Percentiles rank a stretch among this genome's conserved stretches.
Conservation (phyloP, 371 early-diverging fungal species). For the Dinochytrium kinnereticum region DNA sequence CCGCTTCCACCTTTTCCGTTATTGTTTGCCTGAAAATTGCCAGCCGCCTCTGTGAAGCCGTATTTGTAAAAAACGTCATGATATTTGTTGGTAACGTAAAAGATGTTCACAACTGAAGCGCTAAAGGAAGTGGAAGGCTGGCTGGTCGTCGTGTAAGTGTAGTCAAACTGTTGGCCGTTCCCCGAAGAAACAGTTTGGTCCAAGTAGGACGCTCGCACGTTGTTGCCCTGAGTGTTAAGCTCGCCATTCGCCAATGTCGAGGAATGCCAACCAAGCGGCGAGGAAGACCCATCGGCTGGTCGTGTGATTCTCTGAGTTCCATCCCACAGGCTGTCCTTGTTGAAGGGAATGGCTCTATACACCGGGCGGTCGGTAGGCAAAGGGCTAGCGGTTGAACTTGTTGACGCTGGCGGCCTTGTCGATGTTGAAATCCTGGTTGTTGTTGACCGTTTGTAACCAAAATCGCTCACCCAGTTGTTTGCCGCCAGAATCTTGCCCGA, state of each 20-base stretch:
- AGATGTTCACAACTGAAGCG: constrained; percentile 84
- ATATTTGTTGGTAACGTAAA: constrained; percentile 81
- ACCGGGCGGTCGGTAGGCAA: neutral
- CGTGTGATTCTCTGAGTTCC: constrained; percentile 51
- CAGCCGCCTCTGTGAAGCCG: constrained; percentile 87
- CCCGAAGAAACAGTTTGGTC: neutral
- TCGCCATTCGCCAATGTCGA: neutral
- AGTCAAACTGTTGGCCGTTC: neutral
- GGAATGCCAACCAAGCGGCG: constrained; percentile 65
- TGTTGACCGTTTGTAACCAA: neutral
- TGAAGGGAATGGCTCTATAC: constrained; percentile 11
- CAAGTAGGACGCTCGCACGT: neutral
- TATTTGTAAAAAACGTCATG: constrained; percentile 72
- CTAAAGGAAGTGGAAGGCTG: constrained; percentile 39
- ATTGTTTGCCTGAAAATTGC: constrained; percentile 76
- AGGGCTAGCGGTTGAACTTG: too few species aligned
- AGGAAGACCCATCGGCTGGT: constrained; percentile 62
- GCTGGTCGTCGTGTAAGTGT: neutral
- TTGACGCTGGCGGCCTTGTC: too few species aligned
- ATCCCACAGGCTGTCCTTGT: constrained; percentile 60
- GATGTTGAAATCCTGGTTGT: neutral
- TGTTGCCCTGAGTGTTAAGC: neutral
- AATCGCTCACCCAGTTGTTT: constrained; percentile 21
- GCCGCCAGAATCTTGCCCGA: constrained; percentile 31
- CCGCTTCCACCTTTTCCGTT: neutral